Percentiles rank a stretch among this genome's conserved stretches.
Evolutionary conservation across 371 early-diverging fungal genomes (phyloP).

Genomic region (Apophysomyces ossiformis): DNA sequence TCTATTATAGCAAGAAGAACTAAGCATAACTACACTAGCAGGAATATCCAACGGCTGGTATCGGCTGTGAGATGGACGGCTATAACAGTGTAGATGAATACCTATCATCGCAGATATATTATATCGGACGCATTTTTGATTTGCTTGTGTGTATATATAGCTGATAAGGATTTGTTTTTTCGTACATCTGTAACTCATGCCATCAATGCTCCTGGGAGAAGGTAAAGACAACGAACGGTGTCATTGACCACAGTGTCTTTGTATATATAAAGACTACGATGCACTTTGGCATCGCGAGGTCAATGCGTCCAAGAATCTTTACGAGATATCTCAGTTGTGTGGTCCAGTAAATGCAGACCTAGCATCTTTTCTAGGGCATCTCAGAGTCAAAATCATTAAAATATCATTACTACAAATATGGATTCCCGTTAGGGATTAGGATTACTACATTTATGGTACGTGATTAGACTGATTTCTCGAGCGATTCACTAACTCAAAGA

Average conservation of each 20-base stretch:
- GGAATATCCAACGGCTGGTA: neutral
- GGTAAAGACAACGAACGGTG: neutral
- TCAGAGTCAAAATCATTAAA: too few relatives aligned
- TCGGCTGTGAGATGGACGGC: neutral
- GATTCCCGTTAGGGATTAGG: too few relatives aligned
- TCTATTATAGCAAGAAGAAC: neutral
- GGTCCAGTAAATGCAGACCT: too few relatives aligned
- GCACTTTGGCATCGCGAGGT: neutral
- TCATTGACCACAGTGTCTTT: neutral
- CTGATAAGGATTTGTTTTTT: too few relatives aligned
- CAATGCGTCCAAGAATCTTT: too few relatives aligned
- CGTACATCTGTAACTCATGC: neutral
- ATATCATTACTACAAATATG: too few relatives aligned
- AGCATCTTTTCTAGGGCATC: too few relatives aligned
- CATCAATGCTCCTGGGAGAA: neutral
- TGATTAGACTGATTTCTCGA: too few relatives aligned
- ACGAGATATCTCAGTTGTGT: too few relatives aligned
- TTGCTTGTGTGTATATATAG: neutral
- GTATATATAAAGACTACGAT: neutral
- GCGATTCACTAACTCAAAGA: too few relatives aligned
- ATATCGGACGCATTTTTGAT: too few relatives aligned
- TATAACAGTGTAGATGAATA: neutral
- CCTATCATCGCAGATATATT: neutral
- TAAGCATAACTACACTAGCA: neutral
- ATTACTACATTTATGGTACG: too few relatives aligned